Evolutionary conservation across 768 basidiomycete genomes (phyloP).

Genomic region (Omphalotus guepiniiformis): DNA sequence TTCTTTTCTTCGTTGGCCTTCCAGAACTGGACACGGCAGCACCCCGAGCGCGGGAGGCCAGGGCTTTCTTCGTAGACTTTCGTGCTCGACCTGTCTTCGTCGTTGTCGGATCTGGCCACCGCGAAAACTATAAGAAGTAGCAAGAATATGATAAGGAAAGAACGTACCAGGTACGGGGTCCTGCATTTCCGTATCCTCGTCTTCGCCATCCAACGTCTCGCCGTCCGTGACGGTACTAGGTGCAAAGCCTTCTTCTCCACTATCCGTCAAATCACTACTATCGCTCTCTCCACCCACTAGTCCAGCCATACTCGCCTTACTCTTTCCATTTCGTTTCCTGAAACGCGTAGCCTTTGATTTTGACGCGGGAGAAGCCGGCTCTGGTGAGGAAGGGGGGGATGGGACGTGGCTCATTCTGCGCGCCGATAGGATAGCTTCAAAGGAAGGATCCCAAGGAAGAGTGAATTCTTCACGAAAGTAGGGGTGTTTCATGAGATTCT

Average conservation of each 20-base stretch:
- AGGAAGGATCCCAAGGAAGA: conserved; percentile 54
- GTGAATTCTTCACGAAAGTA: conserved; percentile 71
- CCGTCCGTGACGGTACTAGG: conserved; percentile 60
- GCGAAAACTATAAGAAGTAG: conserved; percentile 12
- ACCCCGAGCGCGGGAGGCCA: conserved; percentile 26
- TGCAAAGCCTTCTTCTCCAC: conserved; percentile 63
- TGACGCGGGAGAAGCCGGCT: conserved; percentile 28
- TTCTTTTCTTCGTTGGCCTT: conserved; percentile 41
- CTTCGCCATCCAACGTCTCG: conserved; percentile 66
- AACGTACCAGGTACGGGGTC: conserved; percentile 56
- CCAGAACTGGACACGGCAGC: conserved; percentile 28
- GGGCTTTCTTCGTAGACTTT: conserved; percentile 26
- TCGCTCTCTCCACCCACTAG: conserved; percentile 82
- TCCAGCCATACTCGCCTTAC: conserved; percentile 63
- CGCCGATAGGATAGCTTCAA: conserved; percentile 55
- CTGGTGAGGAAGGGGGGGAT: conserved; percentile 60
- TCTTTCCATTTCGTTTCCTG: conserved; percentile 39
- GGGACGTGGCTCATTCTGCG: conserved; percentile 63
- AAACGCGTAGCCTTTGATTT: conserved; percentile 5
- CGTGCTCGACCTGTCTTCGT: conserved; percentile 32
- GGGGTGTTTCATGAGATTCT: conserved; percentile 65
- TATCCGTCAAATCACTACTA: conserved; percentile 80
- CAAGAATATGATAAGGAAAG: neutral
- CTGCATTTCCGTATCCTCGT: conserved; percentile 57
- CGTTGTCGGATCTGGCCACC: conserved; percentile 32